phyloP scores from a whole-genome alignment of 1,139 yeast species.

The Magnusiomyces paraingens region DNA sequence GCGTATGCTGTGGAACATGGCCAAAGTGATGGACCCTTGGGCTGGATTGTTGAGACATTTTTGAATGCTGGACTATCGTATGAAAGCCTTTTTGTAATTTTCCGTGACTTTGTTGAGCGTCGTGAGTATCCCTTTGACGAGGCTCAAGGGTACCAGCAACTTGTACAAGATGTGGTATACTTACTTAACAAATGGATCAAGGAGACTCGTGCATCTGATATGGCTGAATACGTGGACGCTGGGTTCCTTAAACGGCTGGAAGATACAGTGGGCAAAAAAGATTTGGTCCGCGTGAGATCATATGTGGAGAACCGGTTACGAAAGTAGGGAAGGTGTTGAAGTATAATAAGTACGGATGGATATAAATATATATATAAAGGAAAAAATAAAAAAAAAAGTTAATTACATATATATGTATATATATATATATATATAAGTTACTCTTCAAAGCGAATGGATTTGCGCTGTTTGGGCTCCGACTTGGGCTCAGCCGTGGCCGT shows the following conservation, averaged over 20 bases:
- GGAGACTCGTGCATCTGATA: not conserved
- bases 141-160: conserved; percentile 19
- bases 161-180: conserved; percentile 28
- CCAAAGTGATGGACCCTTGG: conserved; percentile 39
- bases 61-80: conserved; percentile 66
- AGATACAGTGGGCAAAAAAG: not conserved
- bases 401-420: too few species aligned
- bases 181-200: conserved; percentile 25
- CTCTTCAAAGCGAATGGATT: too few species aligned
- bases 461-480: too few species aligned
- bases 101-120: conserved; percentile 60
- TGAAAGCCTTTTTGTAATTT: conserved; percentile 60
- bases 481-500: too few species aligned
- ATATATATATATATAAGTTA: too few species aligned
- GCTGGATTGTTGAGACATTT: conserved; percentile 63
- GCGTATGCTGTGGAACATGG: conserved; percentile 34
- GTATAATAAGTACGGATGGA: not conserved
- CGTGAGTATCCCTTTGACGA: conserved; percentile 34
- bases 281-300: not conserved
- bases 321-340: not conserved
- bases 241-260: not conserved
- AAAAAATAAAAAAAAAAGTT: too few species aligned
- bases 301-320: not conserved
- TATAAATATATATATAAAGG: not conserved
- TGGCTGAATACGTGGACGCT: not conserved